phyloP scores from a whole-genome alignment of 176 grass and related monocot species.

The Rhynchospora breviuscula region DNA sequence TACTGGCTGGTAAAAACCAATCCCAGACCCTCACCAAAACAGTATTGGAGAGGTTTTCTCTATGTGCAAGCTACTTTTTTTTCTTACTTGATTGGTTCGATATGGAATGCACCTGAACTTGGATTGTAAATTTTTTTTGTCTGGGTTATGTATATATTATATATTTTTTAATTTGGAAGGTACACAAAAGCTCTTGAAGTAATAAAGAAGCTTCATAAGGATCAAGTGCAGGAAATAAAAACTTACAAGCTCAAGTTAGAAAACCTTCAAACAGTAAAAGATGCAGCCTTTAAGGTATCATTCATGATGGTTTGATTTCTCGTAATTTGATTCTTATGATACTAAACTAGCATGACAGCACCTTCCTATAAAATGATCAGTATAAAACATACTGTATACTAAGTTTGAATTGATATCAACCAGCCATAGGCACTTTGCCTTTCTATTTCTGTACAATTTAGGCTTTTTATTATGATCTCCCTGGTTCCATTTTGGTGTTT shows the following conservation, averaged over 20 bases:
- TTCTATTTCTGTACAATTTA: not conserved
- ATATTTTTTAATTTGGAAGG: constrained; percentile 20
- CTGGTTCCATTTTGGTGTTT: not conserved
- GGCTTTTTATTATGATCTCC: not conserved
- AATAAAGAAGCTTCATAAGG: constrained; percentile 99
- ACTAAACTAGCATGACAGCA: not conserved
- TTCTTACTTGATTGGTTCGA: no score
- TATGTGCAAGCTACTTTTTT: no score
- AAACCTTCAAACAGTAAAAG: constrained; percentile 93
- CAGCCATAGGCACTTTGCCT: not conserved
- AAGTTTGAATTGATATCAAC: not conserved
- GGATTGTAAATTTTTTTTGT: constrained; percentile 24
- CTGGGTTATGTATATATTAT: not conserved
- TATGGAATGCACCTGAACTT: not conserved
- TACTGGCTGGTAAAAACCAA: not conserved
- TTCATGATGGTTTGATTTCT: not conserved
- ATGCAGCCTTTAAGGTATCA: constrained; percentile 79
- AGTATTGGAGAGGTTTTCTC: no score
- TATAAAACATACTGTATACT: not conserved
- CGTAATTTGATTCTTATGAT: not conserved
- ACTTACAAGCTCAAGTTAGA: constrained; percentile 87
- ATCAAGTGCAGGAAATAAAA: constrained; percentile 92
- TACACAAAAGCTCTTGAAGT: constrained; percentile 98
- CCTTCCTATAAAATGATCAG: not conserved
- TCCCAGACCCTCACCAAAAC: no score